These are phyloP conservation scores for Fusarium sp. DNA, from an alignment of 2,329 filamentous ascomycete genomes.

Conservation along the genomic window DNA sequence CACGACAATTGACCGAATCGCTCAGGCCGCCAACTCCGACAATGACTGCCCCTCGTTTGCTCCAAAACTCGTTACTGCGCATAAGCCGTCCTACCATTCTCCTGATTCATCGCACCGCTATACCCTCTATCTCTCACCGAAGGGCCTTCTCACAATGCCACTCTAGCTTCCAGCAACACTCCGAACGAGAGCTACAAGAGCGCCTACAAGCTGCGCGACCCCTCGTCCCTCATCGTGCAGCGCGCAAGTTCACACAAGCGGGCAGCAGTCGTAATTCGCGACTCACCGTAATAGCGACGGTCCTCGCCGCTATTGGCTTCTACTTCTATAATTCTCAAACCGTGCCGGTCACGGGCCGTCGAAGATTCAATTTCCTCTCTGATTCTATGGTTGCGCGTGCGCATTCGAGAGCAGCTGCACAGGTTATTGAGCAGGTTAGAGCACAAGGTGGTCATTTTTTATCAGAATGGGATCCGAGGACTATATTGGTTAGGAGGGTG, in stretches of 20 bases:
- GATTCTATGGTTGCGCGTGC: conserved; percentile 65
- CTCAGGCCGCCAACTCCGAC: background rate
- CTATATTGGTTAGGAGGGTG: conserved; percentile 70
- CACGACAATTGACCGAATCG: background rate
- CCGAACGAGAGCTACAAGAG: conserved; percentile 44
- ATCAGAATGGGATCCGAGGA: conserved; percentile 69
- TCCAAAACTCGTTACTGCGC: conserved; percentile 15
- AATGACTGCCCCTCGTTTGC: conserved; percentile 43
- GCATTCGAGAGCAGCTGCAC: conserved; percentile 44
- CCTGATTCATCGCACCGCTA: conserved; percentile 9
- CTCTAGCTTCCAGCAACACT: conserved; percentile 32
- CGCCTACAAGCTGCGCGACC: conserved; percentile 47
- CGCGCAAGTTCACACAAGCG: conserved; percentile 44
- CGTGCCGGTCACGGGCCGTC: conserved; percentile 78
- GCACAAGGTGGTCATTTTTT: conserved; percentile 67
- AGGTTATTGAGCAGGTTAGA: conserved; percentile 66
- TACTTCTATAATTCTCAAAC: conserved; percentile 78
- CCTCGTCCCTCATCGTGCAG: conserved; percentile 48
- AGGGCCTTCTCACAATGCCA: conserved; percentile 44
- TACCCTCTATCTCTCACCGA: conserved; percentile 5
- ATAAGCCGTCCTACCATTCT: conserved; percentile 10
- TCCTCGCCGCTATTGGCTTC: conserved; percentile 64
- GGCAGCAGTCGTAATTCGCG: conserved; percentile 49
- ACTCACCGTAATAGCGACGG: conserved; percentile 56
- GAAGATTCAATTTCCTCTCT: conserved; percentile 77